These are phyloP conservation scores for Fusarium incarnatum DNA, from an alignment of 2,329 filamentous ascomycete species.

Conservation along the genomic window DNA sequence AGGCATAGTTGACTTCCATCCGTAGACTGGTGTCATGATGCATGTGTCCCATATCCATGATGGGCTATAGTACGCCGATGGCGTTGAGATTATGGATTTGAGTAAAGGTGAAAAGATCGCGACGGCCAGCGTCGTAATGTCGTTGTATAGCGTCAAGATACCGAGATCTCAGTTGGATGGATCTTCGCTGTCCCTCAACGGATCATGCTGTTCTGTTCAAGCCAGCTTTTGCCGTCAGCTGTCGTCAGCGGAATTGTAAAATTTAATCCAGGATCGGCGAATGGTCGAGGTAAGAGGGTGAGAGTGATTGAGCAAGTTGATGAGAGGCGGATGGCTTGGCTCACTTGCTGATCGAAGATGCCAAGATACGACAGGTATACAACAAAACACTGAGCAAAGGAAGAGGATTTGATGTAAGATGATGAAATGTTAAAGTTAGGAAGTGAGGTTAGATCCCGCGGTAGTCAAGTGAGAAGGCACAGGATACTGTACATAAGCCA, in stretches of 20 bases:
- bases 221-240: not conserved
- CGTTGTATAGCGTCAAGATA: not conserved
- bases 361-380: not conserved
- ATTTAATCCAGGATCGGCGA: not conserved
- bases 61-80: slow-evolving; percentile 13
- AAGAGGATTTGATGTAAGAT: slow-evolving; percentile 13
- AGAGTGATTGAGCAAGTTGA: slow-evolving; percentile 41
- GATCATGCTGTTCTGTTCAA: not conserved
- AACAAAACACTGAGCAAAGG: not conserved
- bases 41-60: slow-evolving; percentile 52
- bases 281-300: not conserved
- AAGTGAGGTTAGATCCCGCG: slow-evolving; percentile 9
- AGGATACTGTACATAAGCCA: slow-evolving; percentile 10
- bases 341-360: not conserved
- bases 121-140: slow-evolving; percentile 22
- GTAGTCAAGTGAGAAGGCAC: not conserved
- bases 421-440: not conserved
- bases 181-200: not conserved
- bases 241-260: not conserved
- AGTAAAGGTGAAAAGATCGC: not conserved
- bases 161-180: not conserved
- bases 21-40: slow-evolving; percentile 50
- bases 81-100: not conserved
- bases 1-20: slow-evolving; percentile 59
- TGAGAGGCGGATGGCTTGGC: not conserved